Evolutionary conservation across 768 basidiomycete species (phyloP).

Genomic region (Gloeopeniophorella convolvens): DNA sequence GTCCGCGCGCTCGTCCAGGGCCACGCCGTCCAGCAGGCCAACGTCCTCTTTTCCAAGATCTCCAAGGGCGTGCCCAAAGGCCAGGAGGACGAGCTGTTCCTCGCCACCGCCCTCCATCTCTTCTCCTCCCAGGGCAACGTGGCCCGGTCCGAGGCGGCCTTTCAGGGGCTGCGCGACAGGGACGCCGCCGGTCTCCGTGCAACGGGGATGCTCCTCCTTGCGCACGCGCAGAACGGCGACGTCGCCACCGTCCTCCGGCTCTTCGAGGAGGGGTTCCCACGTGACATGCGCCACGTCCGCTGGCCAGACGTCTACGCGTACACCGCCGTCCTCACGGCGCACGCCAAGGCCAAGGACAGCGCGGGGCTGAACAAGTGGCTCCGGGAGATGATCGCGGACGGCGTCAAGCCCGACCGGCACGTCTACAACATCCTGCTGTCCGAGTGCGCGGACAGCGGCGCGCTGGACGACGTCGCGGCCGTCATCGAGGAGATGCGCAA

Average conservation of each 20-base stretch:
- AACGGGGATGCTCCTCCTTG: slow-evolving; percentile 46
- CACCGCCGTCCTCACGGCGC: slow-evolving; percentile 49
- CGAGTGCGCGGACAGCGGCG: slow-evolving; percentile 46
- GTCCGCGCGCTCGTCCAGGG: slow-evolving; percentile 14
- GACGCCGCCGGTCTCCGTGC: slow-evolving; percentile 27
- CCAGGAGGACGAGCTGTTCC: slow-evolving; percentile 1
- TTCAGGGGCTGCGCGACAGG: slow-evolving; percentile 29
- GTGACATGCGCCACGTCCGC: slow-evolving; percentile 26
- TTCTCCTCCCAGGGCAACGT: slow-evolving; percentile 47
- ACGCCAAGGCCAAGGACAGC: slow-evolving; percentile 41
- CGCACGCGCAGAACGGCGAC: slow-evolving; percentile 43
- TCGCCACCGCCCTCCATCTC: slow-evolving; percentile 45
- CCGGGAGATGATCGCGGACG: slow-evolving; percentile 40
- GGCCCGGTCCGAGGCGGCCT: slow-evolving; percentile 38
- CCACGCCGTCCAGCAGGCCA: slow-evolving; percentile 36
- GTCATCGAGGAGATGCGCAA: slow-evolving; percentile 58
- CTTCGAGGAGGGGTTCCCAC: slow-evolving; percentile 50
- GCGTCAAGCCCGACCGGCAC: slow-evolving; percentile 45
- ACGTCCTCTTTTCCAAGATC: slow-evolving; percentile 35
- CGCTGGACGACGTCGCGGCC: slow-evolving; percentile 42
- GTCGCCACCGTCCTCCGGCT: slow-evolving; percentile 36
- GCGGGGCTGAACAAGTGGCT: slow-evolving; percentile 51
- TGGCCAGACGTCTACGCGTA: slow-evolving; percentile 47
- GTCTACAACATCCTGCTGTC: slow-evolving; percentile 58
- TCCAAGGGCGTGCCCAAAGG: slow-evolving; percentile 17